Conservation (phyloP, 2,329 filamentous ascomycete genomes). For the Fusarium sp. region DNA sequence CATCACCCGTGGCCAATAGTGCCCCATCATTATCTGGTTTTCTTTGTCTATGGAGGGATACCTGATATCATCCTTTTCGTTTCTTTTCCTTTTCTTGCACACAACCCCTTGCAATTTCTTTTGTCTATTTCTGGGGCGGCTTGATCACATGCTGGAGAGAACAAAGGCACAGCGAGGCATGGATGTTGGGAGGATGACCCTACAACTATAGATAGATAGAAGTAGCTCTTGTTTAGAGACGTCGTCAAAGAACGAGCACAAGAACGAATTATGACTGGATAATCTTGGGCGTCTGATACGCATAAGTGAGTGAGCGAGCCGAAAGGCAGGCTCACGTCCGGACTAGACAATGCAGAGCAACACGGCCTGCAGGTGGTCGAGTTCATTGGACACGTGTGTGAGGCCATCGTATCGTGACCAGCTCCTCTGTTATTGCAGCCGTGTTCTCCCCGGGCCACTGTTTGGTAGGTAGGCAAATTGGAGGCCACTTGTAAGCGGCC, state of each 20-base stretch:
- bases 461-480: not conserved
- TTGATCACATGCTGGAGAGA: slow-evolving; percentile 27
- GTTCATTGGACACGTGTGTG: slow-evolving; percentile 2
- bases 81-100: slow-evolving; percentile 4
- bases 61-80: slow-evolving; percentile 14
- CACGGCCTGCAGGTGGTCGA: not conserved
- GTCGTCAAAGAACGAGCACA: slow-evolving; percentile 32
- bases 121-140: slow-evolving; percentile 22
- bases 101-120: slow-evolving; percentile 13
- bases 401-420: slow-evolving; percentile 3
- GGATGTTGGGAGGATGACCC: slow-evolving; percentile 19
- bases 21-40: slow-evolving; percentile 12
- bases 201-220: slow-evolving; percentile 34
- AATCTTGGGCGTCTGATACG: not conserved
- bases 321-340: not conserved
- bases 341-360: not conserved
- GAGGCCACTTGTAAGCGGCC: slow-evolving; percentile 12
- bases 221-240: slow-evolving; percentile 24
- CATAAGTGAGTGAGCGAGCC: not conserved
- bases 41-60: slow-evolving; percentile 14
- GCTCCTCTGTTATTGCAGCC: slow-evolving; percentile 21
- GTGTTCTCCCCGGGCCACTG: not conserved
- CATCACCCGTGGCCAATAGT: slow-evolving; percentile 11
- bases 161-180: slow-evolving; percentile 31
- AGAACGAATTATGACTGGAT: slow-evolving; percentile 38